phyloP scores from a whole-genome alignment of 441 rosid genomes.

The Rhodomyrtus psidioides region DNA sequence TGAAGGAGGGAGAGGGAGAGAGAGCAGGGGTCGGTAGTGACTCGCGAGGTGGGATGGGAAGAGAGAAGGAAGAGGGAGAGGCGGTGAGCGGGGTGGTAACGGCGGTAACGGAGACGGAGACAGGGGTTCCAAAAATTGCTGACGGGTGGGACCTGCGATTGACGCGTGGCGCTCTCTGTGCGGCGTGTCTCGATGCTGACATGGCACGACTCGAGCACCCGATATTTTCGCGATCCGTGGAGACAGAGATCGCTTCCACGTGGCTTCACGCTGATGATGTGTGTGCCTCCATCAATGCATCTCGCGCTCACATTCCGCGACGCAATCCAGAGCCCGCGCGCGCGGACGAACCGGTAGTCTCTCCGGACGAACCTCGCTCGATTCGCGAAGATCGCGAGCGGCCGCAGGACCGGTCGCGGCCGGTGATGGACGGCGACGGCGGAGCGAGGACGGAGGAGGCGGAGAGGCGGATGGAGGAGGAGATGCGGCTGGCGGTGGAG shows the following conservation, averaged over 20 bases:
- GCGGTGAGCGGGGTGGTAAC: too few relatives aligned
- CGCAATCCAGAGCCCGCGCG: neutral
- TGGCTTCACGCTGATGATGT: neutral
- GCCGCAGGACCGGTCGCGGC: constrained; percentile 3
- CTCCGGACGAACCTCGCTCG: neutral
- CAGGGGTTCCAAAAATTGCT: too few relatives aligned
- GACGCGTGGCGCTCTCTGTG: too few relatives aligned
- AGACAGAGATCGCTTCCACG: neutral
- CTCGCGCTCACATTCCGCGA: neutral
- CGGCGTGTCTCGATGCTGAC: too few relatives aligned
- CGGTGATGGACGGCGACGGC: neutral
- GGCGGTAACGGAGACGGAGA: too few relatives aligned
- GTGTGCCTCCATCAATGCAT: neutral
- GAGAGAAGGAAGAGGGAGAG: too few relatives aligned
- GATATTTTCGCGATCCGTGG: too few relatives aligned
- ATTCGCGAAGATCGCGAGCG: neutral
- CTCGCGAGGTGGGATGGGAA: too few relatives aligned
- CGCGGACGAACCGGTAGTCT: neutral
- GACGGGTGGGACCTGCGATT: too few relatives aligned
- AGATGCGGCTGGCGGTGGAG: constrained; percentile 6
- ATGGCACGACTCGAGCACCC: too few relatives aligned
- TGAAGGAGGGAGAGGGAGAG: too few relatives aligned
- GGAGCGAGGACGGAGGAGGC: neutral
- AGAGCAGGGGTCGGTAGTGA: too few relatives aligned
- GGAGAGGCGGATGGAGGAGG: neutral